Percentiles rank a stretch among this genome's conserved stretches.
Evolutionary conservation across 768 basidiomycete species (phyloP).

Genomic region (Podaxis sp.): DNA sequence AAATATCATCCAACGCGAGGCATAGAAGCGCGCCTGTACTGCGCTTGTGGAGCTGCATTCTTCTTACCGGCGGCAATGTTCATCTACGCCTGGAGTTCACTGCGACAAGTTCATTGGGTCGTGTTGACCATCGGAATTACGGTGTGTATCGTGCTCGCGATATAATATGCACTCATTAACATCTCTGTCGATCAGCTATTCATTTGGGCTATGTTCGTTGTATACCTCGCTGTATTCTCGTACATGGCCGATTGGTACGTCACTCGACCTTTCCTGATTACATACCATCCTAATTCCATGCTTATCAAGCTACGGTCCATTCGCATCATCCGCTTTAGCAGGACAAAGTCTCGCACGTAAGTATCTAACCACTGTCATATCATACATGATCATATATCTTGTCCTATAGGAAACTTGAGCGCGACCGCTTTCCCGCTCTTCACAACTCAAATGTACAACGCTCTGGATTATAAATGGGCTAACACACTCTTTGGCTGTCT

Average conservation of each 20-base stretch:
- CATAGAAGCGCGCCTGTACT: constrained; percentile 62
- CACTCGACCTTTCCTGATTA: not conserved
- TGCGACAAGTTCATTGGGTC: constrained; percentile 57
- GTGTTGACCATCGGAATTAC: constrained; percentile 53
- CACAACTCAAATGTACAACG: constrained; percentile 55
- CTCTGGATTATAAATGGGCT: constrained; percentile 60
- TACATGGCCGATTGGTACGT: constrained; percentile 68
- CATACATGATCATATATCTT: not conserved
- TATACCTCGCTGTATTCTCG: constrained; percentile 58
- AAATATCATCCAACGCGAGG: constrained; percentile 34
- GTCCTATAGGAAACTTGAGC: constrained; percentile 33
- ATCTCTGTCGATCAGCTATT: constrained; percentile 36
- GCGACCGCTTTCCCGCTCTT: constrained; percentile 63
- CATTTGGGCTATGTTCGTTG: constrained; percentile 47
- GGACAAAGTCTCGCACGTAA: constrained; percentile 61
- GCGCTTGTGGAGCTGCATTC: constrained; percentile 53
- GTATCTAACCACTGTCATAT: not conserved
- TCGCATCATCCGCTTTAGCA: constrained; percentile 68
- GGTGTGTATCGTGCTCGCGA: constrained; percentile 21
- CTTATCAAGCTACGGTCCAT: constrained; percentile 47
- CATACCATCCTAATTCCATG: not conserved
- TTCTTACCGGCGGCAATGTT: constrained; percentile 61
- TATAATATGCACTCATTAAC: not conserved
- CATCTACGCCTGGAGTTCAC: constrained; percentile 74
- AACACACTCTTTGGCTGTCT: constrained; percentile 57